These are phyloP conservation scores for Cicer judaicum DNA, from an alignment of 306 rosid genomes.

Conservation along the genomic window DNA sequence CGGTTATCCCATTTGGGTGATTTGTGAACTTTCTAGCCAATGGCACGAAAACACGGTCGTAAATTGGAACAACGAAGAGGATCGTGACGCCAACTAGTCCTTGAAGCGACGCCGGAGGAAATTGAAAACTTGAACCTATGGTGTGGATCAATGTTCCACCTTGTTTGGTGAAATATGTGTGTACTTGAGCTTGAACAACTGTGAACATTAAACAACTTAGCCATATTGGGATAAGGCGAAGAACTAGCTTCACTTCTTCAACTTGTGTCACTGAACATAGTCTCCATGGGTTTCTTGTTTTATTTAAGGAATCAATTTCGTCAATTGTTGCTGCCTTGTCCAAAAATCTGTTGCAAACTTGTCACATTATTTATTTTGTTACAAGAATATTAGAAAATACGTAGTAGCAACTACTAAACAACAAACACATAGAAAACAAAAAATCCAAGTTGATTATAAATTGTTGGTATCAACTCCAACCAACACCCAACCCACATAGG, in stretches of 20 bases:
- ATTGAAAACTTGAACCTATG: constrained; percentile 56
- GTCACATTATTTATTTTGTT: background rate
- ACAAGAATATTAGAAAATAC: constrained; percentile 2
- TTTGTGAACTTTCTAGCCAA: constrained; percentile 49
- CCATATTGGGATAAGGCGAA: constrained; percentile 79
- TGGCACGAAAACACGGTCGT: constrained; percentile 65
- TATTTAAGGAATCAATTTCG: constrained; percentile 53
- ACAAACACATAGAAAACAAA: background rate
- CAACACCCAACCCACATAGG: background rate
- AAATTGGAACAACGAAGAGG: constrained; percentile 55
- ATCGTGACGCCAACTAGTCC: constrained; percentile 59
- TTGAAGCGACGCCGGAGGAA: constrained; percentile 77
- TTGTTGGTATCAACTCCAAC: constrained; percentile 40
- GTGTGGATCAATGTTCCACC: constrained; percentile 62
- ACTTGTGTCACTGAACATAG: constrained; percentile 74
- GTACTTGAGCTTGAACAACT: constrained; percentile 60
- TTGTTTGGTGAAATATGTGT: constrained; percentile 75
- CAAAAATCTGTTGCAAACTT: constrained; percentile 52
- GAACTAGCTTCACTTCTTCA: constrained; percentile 73
- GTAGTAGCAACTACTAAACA: background rate
- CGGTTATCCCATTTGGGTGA: constrained; percentile 64
- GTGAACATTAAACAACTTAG: constrained; percentile 66
- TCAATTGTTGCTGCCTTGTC: constrained; percentile 75
- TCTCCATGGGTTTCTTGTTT: constrained; percentile 72
- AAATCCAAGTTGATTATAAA: background rate